These are phyloP conservation scores for Erucastrum elatum DNA, from an alignment of 345 rosid genomes.

Conservation along the genomic window DNA sequence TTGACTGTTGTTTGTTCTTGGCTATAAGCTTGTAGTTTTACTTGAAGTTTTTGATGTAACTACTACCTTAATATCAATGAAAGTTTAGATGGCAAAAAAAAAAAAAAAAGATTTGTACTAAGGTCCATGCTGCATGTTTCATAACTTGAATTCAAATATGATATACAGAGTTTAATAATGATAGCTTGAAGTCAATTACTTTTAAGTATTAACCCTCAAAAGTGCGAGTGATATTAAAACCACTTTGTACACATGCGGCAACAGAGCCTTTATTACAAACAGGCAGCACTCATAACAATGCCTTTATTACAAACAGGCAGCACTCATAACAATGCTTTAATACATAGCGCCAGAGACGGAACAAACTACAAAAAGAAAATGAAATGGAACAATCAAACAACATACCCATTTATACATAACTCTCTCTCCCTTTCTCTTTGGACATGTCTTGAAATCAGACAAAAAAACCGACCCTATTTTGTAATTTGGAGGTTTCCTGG, in stretches of 20 bases:
- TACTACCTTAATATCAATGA: too few species aligned
- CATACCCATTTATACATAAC: neutral
- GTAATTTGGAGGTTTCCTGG: neutral
- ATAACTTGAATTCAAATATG: neutral
- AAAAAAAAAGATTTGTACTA: neutral
- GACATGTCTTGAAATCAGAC: constrained; percentile 21
- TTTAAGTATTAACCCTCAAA: neutral
- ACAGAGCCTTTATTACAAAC: constrained; percentile 10
- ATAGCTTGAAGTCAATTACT: neutral
- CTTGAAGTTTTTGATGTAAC: too few species aligned
- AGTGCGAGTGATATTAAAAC: neutral
- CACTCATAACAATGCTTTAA: constrained; percentile 28
- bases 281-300: too few species aligned
- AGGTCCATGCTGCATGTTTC: neutral
- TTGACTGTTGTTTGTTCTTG: too few species aligned
- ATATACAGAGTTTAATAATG: neutral
- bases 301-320: constrained; percentile 32
- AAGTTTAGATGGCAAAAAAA: too few species aligned
- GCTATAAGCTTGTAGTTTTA: too few species aligned
- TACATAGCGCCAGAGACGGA: constrained; percentile 24
- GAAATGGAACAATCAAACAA: constrained; percentile 22
- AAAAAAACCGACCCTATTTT: constrained; percentile 18
- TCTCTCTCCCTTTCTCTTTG: neutral
- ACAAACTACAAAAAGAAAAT: neutral
- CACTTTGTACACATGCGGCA: constrained; percentile 31